Evolutionary conservation across 306 rosid species (phyloP).

Genomic region (Quercus robur): DNA sequence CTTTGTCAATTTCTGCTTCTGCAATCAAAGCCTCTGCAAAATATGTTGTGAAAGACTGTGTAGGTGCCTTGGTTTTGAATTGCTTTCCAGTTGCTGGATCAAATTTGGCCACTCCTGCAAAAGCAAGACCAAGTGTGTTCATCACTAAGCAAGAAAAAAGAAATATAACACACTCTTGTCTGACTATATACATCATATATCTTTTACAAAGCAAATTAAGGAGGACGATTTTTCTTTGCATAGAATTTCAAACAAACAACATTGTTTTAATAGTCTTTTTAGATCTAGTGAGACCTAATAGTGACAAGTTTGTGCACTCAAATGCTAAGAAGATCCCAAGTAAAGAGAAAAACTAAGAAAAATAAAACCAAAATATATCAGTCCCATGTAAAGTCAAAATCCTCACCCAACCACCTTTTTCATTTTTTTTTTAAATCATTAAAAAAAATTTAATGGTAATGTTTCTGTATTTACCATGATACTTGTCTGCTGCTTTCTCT

Average conservation of each 20-base stretch:
- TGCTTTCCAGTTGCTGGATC: slow-evolving; percentile 93
- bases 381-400: neutral
- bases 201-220: neutral
- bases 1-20: slow-evolving; percentile 87
- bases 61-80: slow-evolving; percentile 58
- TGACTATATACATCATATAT: neutral
- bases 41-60: slow-evolving; percentile 87
- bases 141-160: neutral
- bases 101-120: slow-evolving; percentile 84
- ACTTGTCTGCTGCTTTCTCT: slow-evolving; percentile 88
- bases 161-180: neutral
- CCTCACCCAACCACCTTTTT: neutral
- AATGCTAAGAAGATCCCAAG: neutral
- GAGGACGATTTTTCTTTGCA: neutral
- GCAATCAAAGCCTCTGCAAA: slow-evolving; percentile 97
- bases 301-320: neutral
- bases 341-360: neutral
- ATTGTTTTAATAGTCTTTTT: neutral
- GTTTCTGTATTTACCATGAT: slow-evolving; percentile 61
- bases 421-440: neutral
- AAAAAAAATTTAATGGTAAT: neutral
- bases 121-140: slow-evolving; percentile 13
- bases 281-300: neutral
- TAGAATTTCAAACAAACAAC: neutral
- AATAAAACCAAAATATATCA: neutral